These are phyloP conservation scores for Cryptococcus deneoformans DNA, from an alignment of 1,284 basidiomycete species.

Conservation along the genomic window DNA sequence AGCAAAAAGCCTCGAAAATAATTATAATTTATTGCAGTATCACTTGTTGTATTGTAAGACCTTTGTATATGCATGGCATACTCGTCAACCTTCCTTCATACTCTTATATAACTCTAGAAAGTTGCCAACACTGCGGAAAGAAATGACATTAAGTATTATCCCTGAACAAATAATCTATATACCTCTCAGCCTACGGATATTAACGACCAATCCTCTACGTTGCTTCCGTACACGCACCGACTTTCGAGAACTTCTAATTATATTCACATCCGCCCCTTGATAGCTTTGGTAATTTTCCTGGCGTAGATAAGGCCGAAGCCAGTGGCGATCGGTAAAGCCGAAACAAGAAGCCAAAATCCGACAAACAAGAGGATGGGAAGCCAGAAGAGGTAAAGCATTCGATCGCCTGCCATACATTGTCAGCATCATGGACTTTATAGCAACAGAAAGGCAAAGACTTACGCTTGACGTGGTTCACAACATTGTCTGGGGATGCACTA, in stretches of 20 bases:
- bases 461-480: slow-evolving; percentile 53
- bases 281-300: slow-evolving; percentile 37
- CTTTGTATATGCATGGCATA: neutral
- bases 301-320: slow-evolving; percentile 44
- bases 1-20: slow-evolving; percentile 21
- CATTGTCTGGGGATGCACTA: slow-evolving; percentile 11
- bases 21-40: neutral
- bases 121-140: neutral
- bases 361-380: slow-evolving; percentile 68
- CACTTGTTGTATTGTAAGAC: neutral
- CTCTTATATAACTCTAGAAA: neutral
- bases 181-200: no score
- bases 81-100: neutral
- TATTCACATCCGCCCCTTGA: slow-evolving; percentile 36
- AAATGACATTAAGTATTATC: neutral
- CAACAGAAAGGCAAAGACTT: slow-evolving; percentile 36
- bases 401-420: slow-evolving; percentile 62
- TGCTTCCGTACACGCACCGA: neutral
- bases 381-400: slow-evolving; percentile 93
- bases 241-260: neutral
- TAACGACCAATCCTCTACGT: no score
- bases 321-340: slow-evolving; percentile 43
- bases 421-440: neutral
- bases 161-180: neutral
- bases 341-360: slow-evolving; percentile 46